Conservation (phyloP, 2,329 filamentous ascomycete genomes). For the Fusarium piperis region DNA sequence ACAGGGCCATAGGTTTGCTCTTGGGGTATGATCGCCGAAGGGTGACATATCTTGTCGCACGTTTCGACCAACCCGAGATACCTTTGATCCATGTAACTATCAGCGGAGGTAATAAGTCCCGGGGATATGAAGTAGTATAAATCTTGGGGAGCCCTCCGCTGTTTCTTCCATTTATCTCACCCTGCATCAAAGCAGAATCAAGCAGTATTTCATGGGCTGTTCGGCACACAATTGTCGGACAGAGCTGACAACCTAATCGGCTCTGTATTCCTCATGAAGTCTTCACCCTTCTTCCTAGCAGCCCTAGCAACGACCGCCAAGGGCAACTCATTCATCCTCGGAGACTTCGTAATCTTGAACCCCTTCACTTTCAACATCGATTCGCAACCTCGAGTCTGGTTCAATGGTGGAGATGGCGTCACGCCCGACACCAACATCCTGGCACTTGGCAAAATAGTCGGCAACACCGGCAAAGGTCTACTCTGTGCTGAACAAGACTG, state of each 20-base stretch:
- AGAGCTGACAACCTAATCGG: background rate
- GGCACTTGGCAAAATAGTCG: background rate
- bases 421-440: background rate
- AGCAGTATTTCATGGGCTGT: background rate
- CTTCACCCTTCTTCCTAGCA: background rate
- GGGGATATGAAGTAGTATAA: background rate
- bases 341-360: background rate
- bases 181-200: background rate
- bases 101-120: rapidly evolving
- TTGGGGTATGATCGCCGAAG: background rate
- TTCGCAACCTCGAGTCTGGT: background rate
- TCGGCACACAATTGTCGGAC: background rate
- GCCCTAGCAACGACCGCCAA: background rate
- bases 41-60: background rate
- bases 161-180: background rate
- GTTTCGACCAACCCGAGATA: background rate
- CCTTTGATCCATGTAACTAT: background rate
- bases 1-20: background rate
- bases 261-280: background rate
- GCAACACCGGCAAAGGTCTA: background rate
- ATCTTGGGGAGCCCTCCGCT: too few species aligned
- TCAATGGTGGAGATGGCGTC: background rate
- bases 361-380: background rate
- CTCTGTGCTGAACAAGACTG: background rate
- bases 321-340: background rate